Base-by-base conservation (phyloP, 1,284 basidiomycete genomes). In the Pascua sp. region DNA sequence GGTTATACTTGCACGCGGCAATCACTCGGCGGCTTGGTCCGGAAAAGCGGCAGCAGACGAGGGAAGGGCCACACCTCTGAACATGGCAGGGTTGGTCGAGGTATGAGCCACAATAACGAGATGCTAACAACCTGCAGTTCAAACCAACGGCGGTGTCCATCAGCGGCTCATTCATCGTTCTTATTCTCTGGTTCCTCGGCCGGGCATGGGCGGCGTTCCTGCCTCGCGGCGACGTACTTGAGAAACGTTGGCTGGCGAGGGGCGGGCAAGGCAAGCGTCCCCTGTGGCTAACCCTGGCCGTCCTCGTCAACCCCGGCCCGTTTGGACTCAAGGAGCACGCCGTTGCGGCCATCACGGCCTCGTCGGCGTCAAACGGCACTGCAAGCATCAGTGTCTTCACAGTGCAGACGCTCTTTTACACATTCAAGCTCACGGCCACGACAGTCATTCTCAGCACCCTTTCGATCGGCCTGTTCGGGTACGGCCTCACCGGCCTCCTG, bases 391-490 rank as follows among this genome's bases (percentile, higher is more conserved):
- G 76, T 52, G 85, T 85, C 63, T 86, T 86, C 61, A 83, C 84
- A 1, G 84, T 85, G 0, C 84, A 86, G 60, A 56, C 80, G 71
- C 53, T 45, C 42, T 86, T 83, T 68, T 86, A 85, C 67, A 76
- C 82, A 57, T 82, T 82, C 8, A 74, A 83, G 42, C 81, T 85
- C 5, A 75, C 79, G 48, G 81, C 82, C 0, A 77, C 80, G 0
- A 86, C 84, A 0, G 85, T 84, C 3, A 76, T 87, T 17, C 79
- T 87, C 8, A 82, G 83, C 0, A 85, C 84, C 0, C 84, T 87
- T 69, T 86, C 85, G 0, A 85, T 85, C 1, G 82, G 83, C 1
- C 81, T 83, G 61, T 85, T 86, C 65, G 86, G 86, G 75, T 86
- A 85, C 64, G 84, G 84, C 9, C 72, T 87, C 2, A 58, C 62